Conservation (phyloP, 1,139 yeast genomes). For the Saccharomyces hybrid region DNA sequence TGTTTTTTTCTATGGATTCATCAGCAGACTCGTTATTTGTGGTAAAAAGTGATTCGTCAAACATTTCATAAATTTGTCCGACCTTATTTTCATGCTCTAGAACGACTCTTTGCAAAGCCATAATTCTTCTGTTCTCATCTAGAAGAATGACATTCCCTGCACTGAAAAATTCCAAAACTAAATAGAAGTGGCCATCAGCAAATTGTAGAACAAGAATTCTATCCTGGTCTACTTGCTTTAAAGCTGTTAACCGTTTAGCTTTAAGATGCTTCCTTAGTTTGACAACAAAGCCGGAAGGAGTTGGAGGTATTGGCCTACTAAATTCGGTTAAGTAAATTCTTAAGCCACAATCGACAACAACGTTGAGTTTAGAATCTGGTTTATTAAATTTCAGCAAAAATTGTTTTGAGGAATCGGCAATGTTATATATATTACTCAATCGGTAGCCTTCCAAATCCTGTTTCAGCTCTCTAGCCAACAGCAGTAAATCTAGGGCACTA, state of each 20-base stretch:
- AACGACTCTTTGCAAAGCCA: conserved; percentile 72
- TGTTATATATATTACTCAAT: conserved; percentile 77
- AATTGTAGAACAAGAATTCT: conserved; percentile 75
- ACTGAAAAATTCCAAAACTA: conserved; percentile 86
- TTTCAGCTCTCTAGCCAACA: conserved; percentile 60
- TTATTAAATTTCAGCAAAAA: conserved; percentile 72
- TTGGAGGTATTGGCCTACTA: conserved; percentile 69
- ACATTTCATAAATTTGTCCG: conserved; percentile 59
- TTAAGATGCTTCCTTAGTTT: conserved; percentile 82
- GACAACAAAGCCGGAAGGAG: conserved; percentile 79
- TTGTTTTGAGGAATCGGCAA: conserved; percentile 63
- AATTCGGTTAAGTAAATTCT: conserved; percentile 72
- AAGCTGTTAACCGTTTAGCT: conserved; percentile 63
- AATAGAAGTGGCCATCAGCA: conserved; percentile 67
- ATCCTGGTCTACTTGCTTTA: conserved; percentile 70
- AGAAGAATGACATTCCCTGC: conserved; percentile 84
- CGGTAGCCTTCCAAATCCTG: conserved; percentile 53
- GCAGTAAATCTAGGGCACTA: conserved; percentile 72
- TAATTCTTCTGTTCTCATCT: conserved; percentile 58
- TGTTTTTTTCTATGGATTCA: not conserved
- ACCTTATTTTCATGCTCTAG: conserved; percentile 63
- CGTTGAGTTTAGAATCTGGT: conserved; percentile 70
- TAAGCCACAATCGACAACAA: conserved; percentile 82
- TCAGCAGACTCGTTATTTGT: conserved; percentile 34
- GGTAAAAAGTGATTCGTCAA: conserved; percentile 35